Percentiles rank a stretch among this genome's conserved stretches.
Conservation (phyloP, 2,329 filamentous ascomycete species). For the Claviceps maximensis region DNA sequence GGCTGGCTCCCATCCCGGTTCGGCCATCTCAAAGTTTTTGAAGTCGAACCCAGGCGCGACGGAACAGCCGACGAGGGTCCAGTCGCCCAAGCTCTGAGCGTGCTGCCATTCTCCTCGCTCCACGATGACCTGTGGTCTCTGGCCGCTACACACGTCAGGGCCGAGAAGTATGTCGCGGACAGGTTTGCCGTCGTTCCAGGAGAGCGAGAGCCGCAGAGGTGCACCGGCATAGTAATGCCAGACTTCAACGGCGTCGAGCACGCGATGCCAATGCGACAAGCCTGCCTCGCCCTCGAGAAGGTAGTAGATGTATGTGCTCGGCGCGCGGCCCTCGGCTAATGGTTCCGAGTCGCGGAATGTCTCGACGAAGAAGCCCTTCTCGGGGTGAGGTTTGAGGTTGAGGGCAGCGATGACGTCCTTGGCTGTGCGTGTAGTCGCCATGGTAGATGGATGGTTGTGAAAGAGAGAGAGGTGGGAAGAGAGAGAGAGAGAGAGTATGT, state of each 20-base stretch:
- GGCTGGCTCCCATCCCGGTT: constrained; percentile 18
- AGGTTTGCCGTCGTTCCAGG: constrained; percentile 27
- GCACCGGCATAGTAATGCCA: constrained; percentile 44
- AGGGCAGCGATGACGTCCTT: constrained; percentile 30
- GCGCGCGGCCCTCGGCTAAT: constrained; percentile 21
- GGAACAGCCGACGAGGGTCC: constrained; percentile 32
- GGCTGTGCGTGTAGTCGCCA: constrained; percentile 15
- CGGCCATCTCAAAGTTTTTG: constrained; percentile 18
- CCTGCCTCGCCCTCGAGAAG: constrained; percentile 30
- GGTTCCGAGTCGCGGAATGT: constrained; percentile 29
- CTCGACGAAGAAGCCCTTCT: constrained; percentile 36
- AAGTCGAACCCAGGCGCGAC: constrained; percentile 17
- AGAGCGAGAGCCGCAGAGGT: constrained; percentile 31
- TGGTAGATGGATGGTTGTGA: neutral
- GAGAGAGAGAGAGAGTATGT: no score
- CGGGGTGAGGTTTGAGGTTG: constrained; percentile 28
- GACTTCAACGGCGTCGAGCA: constrained; percentile 31
- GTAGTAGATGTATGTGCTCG: constrained; percentile 40
- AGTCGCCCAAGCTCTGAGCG: constrained; percentile 29
- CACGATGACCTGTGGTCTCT: constrained; percentile 31
- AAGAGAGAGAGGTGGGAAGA: neutral
- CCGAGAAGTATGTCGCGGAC: constrained; percentile 25
- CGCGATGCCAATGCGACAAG: constrained; percentile 36
- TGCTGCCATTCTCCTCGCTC: constrained; percentile 31
- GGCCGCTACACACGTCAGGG: constrained; percentile 26